Conservation (phyloP, 1,284 basidiomycete species). For the Rhodotorula sp. region DNA sequence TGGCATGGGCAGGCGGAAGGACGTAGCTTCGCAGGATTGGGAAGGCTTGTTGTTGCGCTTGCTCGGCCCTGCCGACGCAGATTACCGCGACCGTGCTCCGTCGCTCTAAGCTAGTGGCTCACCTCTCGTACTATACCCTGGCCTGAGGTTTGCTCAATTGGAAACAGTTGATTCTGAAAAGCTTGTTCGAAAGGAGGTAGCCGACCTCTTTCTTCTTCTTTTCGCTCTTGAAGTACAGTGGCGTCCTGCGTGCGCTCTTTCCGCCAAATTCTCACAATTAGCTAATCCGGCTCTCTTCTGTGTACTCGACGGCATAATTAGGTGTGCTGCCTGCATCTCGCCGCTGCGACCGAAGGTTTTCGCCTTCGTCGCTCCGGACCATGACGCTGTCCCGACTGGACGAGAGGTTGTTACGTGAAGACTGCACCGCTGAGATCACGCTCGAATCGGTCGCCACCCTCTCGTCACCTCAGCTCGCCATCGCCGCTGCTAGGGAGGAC, state of each 20-base stretch:
- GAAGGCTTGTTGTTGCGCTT: too few relatives aligned
- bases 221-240: not conserved
- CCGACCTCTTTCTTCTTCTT: not conserved
- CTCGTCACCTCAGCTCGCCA: not conserved
- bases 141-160: too few relatives aligned
- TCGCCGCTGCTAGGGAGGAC: not conserved
- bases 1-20: too few relatives aligned
- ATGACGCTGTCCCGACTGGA: not conserved
- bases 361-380: not conserved
- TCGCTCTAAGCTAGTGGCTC: too few relatives aligned
- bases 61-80: too few relatives aligned
- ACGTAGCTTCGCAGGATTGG: too few relatives aligned
- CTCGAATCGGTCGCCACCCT: not conserved
- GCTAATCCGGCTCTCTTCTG: not conserved
- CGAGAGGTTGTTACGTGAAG: not conserved
- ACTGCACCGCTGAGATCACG: not conserved
- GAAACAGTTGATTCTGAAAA: too few relatives aligned
- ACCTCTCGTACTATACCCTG: too few relatives aligned
- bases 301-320: too few relatives aligned
- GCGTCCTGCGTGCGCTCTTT: not conserved
- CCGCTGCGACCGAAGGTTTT: not conserved
- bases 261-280: not conserved
- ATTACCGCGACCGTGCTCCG: too few relatives aligned
- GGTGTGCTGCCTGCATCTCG: not conserved
- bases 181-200: too few relatives aligned